These are phyloP conservation scores for Coemansia sp. DNA, from an alignment of 192 early-diverging fungal genomes.

Conservation along the genomic window DNA sequence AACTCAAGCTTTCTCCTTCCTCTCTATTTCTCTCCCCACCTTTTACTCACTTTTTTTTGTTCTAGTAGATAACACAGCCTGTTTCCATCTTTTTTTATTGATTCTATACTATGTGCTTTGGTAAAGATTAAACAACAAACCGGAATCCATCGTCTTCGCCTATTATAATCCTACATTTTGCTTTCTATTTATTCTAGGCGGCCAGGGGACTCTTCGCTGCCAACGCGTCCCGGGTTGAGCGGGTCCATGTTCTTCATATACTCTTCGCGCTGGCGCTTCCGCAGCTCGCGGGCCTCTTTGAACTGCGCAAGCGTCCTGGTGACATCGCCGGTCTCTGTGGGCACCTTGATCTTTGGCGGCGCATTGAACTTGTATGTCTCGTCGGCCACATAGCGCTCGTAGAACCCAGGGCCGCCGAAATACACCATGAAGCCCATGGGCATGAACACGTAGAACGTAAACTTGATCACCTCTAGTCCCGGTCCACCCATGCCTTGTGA, in stretches of 20 bases:
- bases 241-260: conserved; percentile 15
- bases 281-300: conserved; percentile 14
- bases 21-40: not conserved
- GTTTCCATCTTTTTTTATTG: not conserved
- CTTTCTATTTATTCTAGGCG: no score
- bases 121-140: conserved; percentile 1
- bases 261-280: conserved; percentile 28
- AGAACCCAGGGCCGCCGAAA: conserved; percentile 52
- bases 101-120: no score
- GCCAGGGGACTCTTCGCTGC: no score
- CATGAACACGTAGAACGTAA: conserved; percentile 52
- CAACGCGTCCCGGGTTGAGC: not conserved
- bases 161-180: no score
- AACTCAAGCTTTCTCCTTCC: not conserved
- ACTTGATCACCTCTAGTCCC: conserved; percentile 48
- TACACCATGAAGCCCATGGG: conserved; percentile 54
- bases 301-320: conserved; percentile 13
- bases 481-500: conserved; percentile 38
- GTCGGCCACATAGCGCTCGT: conserved; percentile 49
- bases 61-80: not conserved
- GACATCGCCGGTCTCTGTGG: conserved; percentile 32
- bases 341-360: conserved; percentile 34
- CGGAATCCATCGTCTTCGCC: not conserved
- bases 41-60: not conserved
- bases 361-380: conserved; percentile 43